Conservation (phyloP, 345 rosid genomes). For the Camelina sativa region DNA sequence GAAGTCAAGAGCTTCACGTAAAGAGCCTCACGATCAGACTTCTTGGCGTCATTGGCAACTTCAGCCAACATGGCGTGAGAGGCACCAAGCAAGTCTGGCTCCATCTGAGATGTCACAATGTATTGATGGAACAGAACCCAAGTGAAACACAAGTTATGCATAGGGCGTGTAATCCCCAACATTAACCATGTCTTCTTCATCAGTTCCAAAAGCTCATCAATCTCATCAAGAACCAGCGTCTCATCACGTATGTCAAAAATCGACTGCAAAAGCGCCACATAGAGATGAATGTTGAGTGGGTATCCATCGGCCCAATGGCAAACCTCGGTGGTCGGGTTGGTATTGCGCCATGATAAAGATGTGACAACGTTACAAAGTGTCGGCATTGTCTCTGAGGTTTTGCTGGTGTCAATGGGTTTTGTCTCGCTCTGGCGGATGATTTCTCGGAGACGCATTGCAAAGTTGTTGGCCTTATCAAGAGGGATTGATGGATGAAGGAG, state of each 20-base stretch:
- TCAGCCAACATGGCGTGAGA: conserved; percentile 76
- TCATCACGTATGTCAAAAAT: conserved; percentile 76
- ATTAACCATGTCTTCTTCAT: conserved; percentile 93
- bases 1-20: conserved; percentile 63
- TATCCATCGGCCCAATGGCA: conserved; percentile 97
- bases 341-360: conserved; percentile 66
- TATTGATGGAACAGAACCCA: conserved; percentile 88
- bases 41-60: conserved; percentile 74
- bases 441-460: conserved; percentile 60
- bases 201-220: conserved; percentile 82
- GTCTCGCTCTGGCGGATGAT: conserved; percentile 57
- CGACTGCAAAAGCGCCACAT: conserved; percentile 67
- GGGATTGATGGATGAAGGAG: conserved; percentile 70
- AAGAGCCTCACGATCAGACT: conserved; percentile 60
- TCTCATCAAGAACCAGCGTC: conserved; percentile 81
- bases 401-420: conserved; percentile 64
- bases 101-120: conserved; percentile 61
- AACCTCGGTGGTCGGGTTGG: conserved; percentile 50
- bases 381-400: conserved; percentile 68
- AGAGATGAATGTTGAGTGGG: conserved; percentile 75
- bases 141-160: conserved; percentile 76
- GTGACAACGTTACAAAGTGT: conserved; percentile 64
- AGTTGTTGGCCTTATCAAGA: conserved; percentile 60
- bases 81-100: conserved; percentile 77
- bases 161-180: conserved; percentile 60